phyloP scores from a whole-genome alignment of 1,139 yeast species.

The Magnusiomyces paraingens region DNA sequence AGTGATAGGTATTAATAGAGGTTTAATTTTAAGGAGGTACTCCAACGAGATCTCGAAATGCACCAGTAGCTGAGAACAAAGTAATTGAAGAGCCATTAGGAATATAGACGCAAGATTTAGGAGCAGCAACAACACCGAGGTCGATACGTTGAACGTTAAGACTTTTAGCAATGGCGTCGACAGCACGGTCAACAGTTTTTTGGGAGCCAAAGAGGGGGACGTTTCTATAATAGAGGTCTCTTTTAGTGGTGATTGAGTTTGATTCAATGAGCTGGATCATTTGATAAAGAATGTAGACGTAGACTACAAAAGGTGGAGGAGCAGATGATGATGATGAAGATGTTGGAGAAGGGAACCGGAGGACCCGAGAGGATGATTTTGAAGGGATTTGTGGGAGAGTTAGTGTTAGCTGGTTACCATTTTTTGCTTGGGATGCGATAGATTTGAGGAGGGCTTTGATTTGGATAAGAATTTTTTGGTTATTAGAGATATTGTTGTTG shows the following conservation, averaged over 20 bases:
- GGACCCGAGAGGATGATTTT: no score
- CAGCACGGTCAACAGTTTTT: slow-evolving; percentile 37
- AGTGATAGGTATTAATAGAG: neutral
- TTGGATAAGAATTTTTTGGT: neutral
- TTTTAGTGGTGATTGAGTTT: slow-evolving; percentile 36
- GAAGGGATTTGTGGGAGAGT: no score
- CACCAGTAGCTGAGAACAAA: neutral
- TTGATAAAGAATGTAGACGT: neutral
- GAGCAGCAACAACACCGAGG: slow-evolving; percentile 51
- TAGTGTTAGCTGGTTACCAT: no score
- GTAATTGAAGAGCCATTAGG: no score
- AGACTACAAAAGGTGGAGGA: neutral
- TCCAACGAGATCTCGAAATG: neutral
- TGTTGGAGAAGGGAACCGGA: no score
- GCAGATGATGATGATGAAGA: no score
- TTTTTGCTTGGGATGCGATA: no score
- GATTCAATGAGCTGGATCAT: slow-evolving; percentile 16
- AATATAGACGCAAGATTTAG: slow-evolving; percentile 52
- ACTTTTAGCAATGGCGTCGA: slow-evolving; percentile 33
- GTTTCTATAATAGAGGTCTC: slow-evolving; percentile 64
- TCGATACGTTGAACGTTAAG: slow-evolving; percentile 27
- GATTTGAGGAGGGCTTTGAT: no score
- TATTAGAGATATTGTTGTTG: no score
- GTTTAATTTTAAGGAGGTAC: neutral
- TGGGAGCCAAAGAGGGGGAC: slow-evolving; percentile 51